Conservation (phyloP, 345 rosid genomes). For the Nephelium lappaceum region DNA sequence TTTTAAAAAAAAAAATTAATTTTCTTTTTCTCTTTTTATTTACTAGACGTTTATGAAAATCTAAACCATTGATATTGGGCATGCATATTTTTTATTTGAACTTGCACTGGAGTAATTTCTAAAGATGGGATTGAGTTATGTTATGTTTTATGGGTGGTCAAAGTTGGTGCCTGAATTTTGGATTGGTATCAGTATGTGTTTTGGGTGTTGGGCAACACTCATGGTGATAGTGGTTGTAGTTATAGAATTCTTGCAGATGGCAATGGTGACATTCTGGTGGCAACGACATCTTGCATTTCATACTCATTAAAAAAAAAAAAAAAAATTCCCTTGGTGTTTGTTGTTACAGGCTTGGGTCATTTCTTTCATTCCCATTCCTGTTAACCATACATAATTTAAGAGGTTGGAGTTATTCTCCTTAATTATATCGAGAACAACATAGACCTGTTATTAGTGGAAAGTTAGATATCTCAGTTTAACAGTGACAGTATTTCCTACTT, state of each 20-base stretch:
- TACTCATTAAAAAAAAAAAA: not conserved
- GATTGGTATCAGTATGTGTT: not conserved
- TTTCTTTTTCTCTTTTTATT: not conserved
- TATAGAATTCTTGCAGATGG: not conserved
- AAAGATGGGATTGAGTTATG: not conserved
- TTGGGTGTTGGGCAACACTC: not conserved
- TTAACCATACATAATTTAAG: not conserved
- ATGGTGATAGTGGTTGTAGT: not conserved
- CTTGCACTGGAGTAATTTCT: not conserved
- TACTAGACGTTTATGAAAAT: not conserved
- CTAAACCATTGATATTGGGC: not conserved
- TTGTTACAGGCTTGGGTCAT: not conserved
- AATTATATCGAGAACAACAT: not conserved
- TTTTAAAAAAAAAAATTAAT: not conserved
- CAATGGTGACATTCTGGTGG: not conserved
- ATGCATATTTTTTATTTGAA: not conserved
- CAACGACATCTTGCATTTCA: not conserved
- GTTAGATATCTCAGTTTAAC: not conserved
- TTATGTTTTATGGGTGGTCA: not conserved
- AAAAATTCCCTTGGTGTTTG: too few relatives aligned
- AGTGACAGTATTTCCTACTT: not conserved
- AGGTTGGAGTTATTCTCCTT: not conserved
- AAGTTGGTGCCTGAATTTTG: not conserved
- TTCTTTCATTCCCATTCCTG: not conserved
- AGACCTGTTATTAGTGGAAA: not conserved